These are phyloP conservation scores for Hirsutella minnesotensis DNA, from an alignment of 2,329 filamentous ascomycete genomes.

Conservation along the genomic window DNA sequence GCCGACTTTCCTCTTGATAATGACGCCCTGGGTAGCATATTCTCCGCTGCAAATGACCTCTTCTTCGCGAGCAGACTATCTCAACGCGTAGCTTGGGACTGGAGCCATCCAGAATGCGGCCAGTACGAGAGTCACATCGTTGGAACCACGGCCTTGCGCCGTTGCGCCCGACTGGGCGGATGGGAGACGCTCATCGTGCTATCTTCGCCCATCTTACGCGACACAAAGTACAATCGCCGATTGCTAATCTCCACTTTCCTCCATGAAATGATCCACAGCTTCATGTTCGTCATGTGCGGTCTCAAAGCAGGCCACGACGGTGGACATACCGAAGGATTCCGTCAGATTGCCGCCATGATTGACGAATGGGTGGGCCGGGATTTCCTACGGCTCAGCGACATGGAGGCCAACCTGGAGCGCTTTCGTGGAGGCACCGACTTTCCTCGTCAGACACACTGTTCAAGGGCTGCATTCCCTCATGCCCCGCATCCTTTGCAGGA, in stretches of 20 bases:
- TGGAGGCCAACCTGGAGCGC: conserved; percentile 48
- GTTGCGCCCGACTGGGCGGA: conserved; percentile 30
- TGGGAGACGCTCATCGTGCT: conserved; percentile 53
- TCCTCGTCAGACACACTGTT: not conserved
- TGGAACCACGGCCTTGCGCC: conserved; percentile 49
- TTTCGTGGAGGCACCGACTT: conserved; percentile 26
- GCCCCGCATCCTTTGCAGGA: not conserved
- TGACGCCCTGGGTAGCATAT: conserved; percentile 43
- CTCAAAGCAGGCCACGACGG: conserved; percentile 42
- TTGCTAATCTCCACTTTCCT: conserved; percentile 53
- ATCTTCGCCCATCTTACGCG: conserved; percentile 45
- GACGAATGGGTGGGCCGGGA: conserved; percentile 48
- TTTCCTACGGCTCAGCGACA: conserved; percentile 42
- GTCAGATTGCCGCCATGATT: conserved; percentile 45
- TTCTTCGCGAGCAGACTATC: conserved; percentile 47
- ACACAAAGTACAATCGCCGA: conserved; percentile 43
- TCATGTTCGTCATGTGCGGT: conserved; percentile 50
- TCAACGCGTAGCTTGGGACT: conserved; percentile 50
- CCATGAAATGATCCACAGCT: conserved; percentile 57
- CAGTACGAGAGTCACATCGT: conserved; percentile 45
- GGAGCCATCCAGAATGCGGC: conserved; percentile 38
- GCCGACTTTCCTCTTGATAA: conserved; percentile 44
- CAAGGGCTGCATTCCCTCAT: not conserved
- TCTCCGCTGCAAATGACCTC: conserved; percentile 48
- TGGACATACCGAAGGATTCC: conserved; percentile 50